A percentile compares a stretch with the other conserved stretches of the same genome.
Conservation (phyloP, 805 yeast species). For the Brettanomyces custersianus region DNA sequence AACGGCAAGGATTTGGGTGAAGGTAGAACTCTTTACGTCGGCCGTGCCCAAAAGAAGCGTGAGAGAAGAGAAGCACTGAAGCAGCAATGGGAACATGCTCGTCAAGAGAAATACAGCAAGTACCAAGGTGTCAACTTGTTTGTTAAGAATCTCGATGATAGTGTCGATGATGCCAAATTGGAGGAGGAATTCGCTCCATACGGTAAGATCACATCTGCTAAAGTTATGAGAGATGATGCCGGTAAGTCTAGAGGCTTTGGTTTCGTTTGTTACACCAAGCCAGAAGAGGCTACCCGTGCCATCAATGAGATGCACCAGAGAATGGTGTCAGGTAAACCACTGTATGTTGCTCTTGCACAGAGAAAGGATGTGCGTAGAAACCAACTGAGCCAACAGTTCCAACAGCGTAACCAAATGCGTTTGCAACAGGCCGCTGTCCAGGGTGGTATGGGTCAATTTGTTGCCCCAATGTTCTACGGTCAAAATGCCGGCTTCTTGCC, state of each 20-base stretch:
- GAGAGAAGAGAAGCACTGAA: slow-evolving; percentile 95
- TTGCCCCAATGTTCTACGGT: slow-evolving; percentile 78
- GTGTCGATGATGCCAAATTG: slow-evolving; percentile 84
- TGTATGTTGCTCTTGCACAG: slow-evolving; percentile 98
- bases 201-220: slow-evolving; percentile 92
- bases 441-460: slow-evolving; percentile 79
- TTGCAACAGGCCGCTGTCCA: slow-evolving; percentile 93
- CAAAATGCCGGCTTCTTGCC: slow-evolving; percentile 73
- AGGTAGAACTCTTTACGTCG: slow-evolving; percentile 85
- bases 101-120: slow-evolving; percentile 85
- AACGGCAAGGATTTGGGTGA: slow-evolving; percentile 82
- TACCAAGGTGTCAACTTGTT: slow-evolving; percentile 97
- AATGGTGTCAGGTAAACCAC: slow-evolving; percentile 90
- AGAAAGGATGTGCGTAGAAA: slow-evolving; percentile 96
- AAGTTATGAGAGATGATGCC: slow-evolving; percentile 89
- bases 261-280: slow-evolving; percentile 93
- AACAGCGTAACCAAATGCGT: slow-evolving; percentile 97
- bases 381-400: slow-evolving; percentile 95
- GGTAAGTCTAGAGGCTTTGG: slow-evolving; percentile 98
- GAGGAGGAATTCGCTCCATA: slow-evolving; percentile 87
- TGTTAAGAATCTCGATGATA: slow-evolving; percentile 92
- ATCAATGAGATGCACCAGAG: slow-evolving; percentile 97
- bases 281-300: slow-evolving; percentile 99
- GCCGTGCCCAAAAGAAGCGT: slow-evolving; percentile 98
- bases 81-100: slow-evolving; percentile 86